These are phyloP conservation scores for Sarocladiaceae sp. DNA, from an alignment of 2,329 filamentous ascomycete genomes.

Conservation along the genomic window DNA sequence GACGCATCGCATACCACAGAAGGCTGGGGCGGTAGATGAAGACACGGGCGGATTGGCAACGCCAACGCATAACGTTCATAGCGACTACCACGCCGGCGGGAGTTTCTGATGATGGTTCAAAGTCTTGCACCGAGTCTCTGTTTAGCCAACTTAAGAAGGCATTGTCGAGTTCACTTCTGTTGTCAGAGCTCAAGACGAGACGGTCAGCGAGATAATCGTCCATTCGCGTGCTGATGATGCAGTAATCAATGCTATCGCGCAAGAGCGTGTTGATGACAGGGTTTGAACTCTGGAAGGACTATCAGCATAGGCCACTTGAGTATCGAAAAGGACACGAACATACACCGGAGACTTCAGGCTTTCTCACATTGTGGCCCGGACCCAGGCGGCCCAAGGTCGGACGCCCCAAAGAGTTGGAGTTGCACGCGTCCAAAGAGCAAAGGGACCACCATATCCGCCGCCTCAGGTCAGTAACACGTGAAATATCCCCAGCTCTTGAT, in stretches of 20 bases:
- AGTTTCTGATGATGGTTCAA: not conserved
- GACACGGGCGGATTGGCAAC: not conserved
- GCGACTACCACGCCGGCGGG: not conserved
- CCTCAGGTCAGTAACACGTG: conserved; percentile 29
- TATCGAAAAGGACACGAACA: not conserved
- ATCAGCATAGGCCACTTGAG: not conserved
- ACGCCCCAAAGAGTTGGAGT: conserved; percentile 3
- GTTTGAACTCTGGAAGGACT: not conserved
- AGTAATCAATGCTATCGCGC: conserved; percentile 1
- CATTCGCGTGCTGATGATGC: conserved; percentile 1
- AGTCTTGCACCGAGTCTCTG: not conserved
- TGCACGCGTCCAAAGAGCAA: conserved; percentile 30
- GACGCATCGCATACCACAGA: conserved; percentile 3
- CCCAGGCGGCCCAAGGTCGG: not conserved
- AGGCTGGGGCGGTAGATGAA: conserved; percentile 7
- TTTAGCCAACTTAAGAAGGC: not conserved
- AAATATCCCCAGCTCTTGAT: conserved; percentile 37
- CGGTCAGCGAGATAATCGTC: conserved; percentile 2
- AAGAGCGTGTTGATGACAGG: not conserved
- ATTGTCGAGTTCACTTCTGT: not conserved
- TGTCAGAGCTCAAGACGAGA: not conserved
- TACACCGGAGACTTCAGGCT: not conserved
- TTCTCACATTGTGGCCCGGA: not conserved
- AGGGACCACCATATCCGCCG: conserved; percentile 31
- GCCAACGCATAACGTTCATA: conserved; percentile 2